A percentile compares a stretch with the other conserved stretches of the same genome.
phyloP scores from a whole-genome alignment of 331 rosid species.

The Prunus yedoensis region DNA sequence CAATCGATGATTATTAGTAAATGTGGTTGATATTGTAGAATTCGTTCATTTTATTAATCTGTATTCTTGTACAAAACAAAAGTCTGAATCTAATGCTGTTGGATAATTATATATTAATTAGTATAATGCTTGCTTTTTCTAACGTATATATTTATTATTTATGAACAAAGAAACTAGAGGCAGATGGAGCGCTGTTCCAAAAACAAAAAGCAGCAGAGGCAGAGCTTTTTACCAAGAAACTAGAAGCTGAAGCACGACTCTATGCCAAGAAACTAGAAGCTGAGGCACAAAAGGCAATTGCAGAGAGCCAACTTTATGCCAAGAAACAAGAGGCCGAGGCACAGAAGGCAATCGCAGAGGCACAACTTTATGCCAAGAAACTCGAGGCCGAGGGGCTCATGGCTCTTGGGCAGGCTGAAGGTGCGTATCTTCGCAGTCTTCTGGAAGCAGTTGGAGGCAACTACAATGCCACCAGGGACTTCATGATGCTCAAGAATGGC shows the following conservation, averaged over 20 bases:
- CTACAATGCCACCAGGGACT: slow-evolving; percentile 43
- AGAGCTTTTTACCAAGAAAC: slow-evolving; percentile 13
- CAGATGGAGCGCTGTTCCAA: slow-evolving; percentile 53
- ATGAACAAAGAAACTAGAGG: slow-evolving; percentile 62
- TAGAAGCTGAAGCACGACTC: no score
- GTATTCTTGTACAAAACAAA: no score
- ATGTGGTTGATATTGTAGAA: no score
- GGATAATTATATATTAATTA: no score
- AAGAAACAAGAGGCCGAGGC: slow-evolving; percentile 54
- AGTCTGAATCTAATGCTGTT: no score
- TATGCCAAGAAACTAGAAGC: slow-evolving; percentile 42
- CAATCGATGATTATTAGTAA: no score
- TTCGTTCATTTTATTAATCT: no score
- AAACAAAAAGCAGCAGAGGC: slow-evolving; percentile 54
- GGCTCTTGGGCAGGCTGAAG: slow-evolving; percentile 45
- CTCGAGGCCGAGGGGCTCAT: slow-evolving; percentile 50
- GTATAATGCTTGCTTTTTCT: no score
- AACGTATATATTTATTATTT: not conserved
- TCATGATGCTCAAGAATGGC: slow-evolving; percentile 45
- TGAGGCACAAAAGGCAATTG: slow-evolving; percentile 39
- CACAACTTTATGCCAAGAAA: slow-evolving; percentile 32
- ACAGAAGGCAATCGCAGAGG: slow-evolving; percentile 44
- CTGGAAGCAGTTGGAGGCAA: slow-evolving; percentile 41
- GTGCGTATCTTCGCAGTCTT: slow-evolving; percentile 35
- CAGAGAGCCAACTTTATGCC: slow-evolving; percentile 39